These are phyloP conservation scores for Vitis rupestris DNA, from an alignment of 164 flowering plant species.

Conservation along the genomic window DNA sequence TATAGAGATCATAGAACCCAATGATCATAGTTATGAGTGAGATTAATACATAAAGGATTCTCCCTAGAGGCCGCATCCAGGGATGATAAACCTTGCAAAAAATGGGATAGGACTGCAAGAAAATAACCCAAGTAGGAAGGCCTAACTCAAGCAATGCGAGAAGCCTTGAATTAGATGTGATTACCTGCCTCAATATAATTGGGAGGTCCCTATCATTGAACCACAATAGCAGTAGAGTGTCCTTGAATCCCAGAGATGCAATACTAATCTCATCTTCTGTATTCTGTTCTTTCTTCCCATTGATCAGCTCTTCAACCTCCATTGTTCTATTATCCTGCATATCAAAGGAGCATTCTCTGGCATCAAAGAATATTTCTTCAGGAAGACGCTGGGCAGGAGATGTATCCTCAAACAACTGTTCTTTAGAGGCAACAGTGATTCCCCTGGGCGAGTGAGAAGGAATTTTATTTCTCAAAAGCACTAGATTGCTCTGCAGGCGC, in stretches of 20 bases:
- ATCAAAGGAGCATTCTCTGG: constrained; percentile 10
- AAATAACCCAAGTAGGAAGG: constrained; percentile 40
- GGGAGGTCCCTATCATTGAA: constrained; percentile 28
- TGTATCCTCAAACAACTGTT: constrained; percentile 5
- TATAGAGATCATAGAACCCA: constrained; percentile 36
- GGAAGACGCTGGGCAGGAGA: constrained; percentile 2
- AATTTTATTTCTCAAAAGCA: constrained; percentile 1
- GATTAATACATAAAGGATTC: constrained; percentile 25
- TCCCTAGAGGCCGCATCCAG: constrained; percentile 35
- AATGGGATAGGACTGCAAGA: constrained; percentile 36
- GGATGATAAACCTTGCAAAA: constrained; percentile 28
- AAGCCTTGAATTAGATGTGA: constrained; percentile 29
- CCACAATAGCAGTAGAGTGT: constrained; percentile 22
- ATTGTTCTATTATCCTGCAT: neutral
- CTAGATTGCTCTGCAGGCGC: constrained; percentile 9
- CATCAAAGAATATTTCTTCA: constrained; percentile 18
- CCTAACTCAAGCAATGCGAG: constrained; percentile 33
- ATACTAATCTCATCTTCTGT: constrained; percentile 3
- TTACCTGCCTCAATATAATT: constrained; percentile 24
- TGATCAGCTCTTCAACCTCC: neutral
- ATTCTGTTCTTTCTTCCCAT: neutral
- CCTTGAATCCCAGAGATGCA: constrained; percentile 16
- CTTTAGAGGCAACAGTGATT: constrained; percentile 9
- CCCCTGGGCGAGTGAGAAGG: constrained; percentile 7
- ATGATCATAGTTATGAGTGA: constrained; percentile 32